Evolutionary conservation across 805 yeast genomes (phyloP), one percentile per base, ranked within the genome.

Genomic region (Yamadazyma nakazawae): DNA sequence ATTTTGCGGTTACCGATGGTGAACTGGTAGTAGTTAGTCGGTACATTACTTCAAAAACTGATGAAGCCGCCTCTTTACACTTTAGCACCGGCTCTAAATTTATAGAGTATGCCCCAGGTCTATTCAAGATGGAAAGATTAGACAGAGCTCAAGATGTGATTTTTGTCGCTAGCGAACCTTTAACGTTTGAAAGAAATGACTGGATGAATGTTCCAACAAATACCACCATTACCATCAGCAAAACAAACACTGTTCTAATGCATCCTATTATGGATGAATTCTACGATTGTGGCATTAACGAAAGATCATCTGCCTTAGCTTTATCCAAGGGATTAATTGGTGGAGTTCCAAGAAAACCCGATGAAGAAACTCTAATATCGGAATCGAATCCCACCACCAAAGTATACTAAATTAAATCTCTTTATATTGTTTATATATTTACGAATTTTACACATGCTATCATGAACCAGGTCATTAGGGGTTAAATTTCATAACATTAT

Each of bases 201-300:
- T 94, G 99, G 99, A 87, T 92, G 43, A 84, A 97, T 3, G 95
- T 94, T 0, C 98, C 98, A 2, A 86, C 98, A 1, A 94, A 94
- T 62, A 86, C 97, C 2, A 71, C 85, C 0, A 64, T 94, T 13
- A 87, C 96, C 0, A 82, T 94, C 49, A 83, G 81, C 53, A 83
- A 81, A 46, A 65, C 64, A 46, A 96, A 91, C 62, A 88, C 96
- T 1, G 94, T 94, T 3, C 70, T 94, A 40, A 69, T 94, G 68
- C 96, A 91, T 62, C 99, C 99, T 1, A 87, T 94, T 36, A 70
- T 76, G 40, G 98, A 94, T 62, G 96, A 94, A 64, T 91, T 82
- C 68, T 91, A 82, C 66, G 88, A 86, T 57, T 88, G 85, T 58
- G 76, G 75, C 32, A 42, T 34, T 2, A 88, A 89, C 45, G 71